Base-by-base conservation (phyloP, 129 eudicot species). In the Apium graveolens region DNA sequence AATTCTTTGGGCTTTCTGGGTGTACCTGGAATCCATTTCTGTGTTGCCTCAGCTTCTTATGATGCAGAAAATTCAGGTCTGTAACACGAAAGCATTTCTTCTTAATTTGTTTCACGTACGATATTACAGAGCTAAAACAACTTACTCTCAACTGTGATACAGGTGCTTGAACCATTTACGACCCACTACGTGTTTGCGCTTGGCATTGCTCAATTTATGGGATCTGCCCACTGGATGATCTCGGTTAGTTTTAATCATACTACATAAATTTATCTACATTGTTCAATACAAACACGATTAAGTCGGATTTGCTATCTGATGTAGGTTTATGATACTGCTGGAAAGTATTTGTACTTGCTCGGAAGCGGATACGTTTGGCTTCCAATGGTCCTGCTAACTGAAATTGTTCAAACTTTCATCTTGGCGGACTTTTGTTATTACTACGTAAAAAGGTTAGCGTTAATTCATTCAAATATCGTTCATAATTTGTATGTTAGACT, bases 341-440 rank as follows among this genome's bases (percentile, higher is more conserved):
- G 98, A 75, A 43, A 75, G 7, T 86, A 86, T 69, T 34, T 95
- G 74, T 85, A 73, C 78, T 62, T 90, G 68, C 42, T 91, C 16
- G 97, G 97, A 79, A 78, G 87, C 27, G 97, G 98, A 9, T 85
- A 87, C 81, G 70, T 91, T 51, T 95, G 97, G 97, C 55, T 86
- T 46, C 91, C 93, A 6, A 78, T 79, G 75, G 89, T 88, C 12
- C 83, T 95, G 80, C 71, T 95, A 1, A 74, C 93, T 8, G 98
- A 95, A 82, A 69, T 79, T 73, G 90, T 96, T 72, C 99, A 96
- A 72, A 90, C 99, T 29, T 87, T 90, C 84, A 92, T 95, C 78
- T 83, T 95, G 88, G 98, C 97, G 0, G 98, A 95, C 82, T 95
- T 95, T 74, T 95, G 97, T 78, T 95, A 91, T 78, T 95, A 95